Evolutionary conservation across 768 basidiomycete species (phyloP).

Genomic region (Mycena metata): DNA sequence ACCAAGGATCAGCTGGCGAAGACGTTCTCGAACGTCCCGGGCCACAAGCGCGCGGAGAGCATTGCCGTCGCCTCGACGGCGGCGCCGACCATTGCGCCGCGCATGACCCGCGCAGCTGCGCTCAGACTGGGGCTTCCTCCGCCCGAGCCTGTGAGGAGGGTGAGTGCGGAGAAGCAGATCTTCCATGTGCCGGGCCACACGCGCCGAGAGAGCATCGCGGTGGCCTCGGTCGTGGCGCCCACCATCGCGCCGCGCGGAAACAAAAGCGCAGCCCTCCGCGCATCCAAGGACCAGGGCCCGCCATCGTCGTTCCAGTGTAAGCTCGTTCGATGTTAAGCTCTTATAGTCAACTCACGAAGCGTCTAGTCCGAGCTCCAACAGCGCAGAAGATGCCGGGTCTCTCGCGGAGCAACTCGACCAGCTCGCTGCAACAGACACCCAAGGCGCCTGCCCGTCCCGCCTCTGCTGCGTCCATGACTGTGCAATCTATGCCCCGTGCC

Average conservation of each 20-base stretch:
- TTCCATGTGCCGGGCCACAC: slow-evolving; percentile 92
- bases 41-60: slow-evolving; percentile 79
- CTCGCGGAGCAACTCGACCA: slow-evolving; percentile 59
- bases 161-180: slow-evolving; percentile 57
- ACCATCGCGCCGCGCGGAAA: slow-evolving; percentile 78
- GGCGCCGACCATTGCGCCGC: slow-evolving; percentile 77
- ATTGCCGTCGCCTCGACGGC: slow-evolving; percentile 83
- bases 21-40: slow-evolving; percentile 84
- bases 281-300: slow-evolving; percentile 70
- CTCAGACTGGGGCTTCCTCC: slow-evolving; percentile 71
- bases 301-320: slow-evolving; percentile 81
- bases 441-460: slow-evolving; percentile 54
- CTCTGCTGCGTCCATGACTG: slow-evolving; percentile 52
- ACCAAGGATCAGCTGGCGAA: slow-evolving; percentile 72
- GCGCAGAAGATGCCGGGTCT: slow-evolving; percentile 58
- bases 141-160: slow-evolving; percentile 56
- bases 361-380: slow-evolving; percentile 62
- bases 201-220: slow-evolving; percentile 79
- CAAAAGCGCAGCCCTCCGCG: slow-evolving; percentile 81
- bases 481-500: slow-evolving; percentile 26
- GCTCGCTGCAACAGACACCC: slow-evolving; percentile 45
- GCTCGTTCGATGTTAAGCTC: slow-evolving; percentile 46
- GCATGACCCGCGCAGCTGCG: slow-evolving; percentile 83
- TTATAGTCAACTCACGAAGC: neutral
- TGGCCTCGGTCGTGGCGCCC: slow-evolving; percentile 77